Base-by-base conservation (phyloP, 1,139 yeast genomes). In the Tardiomyces depauwii region DNA sequence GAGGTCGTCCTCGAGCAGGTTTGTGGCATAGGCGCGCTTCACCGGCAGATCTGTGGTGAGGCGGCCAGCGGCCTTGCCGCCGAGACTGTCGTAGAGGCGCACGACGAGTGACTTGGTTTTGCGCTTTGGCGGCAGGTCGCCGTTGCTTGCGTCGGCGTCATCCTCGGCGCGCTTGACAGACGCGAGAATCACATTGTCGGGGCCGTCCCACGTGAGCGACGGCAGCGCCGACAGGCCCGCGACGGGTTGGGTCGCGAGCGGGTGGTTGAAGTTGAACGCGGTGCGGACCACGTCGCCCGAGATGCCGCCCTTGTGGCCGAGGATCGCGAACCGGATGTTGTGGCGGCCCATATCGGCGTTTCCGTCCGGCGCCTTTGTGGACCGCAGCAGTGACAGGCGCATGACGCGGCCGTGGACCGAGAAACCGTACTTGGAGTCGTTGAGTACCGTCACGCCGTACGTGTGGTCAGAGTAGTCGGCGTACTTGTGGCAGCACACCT, bases 261-360 rank as follows among this genome's bases (percentile, higher is more conserved):
- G 78, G 62, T 80, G 82, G 66, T 91, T 91, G 69, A 87, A 86
- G 59, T 83, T 81, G 66, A 82, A 77, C 0, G 86, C 96, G 42
- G 82, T 74, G 52, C 76, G 76, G n/a, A 89, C 91, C 1, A 88
- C 80, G 41, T 77, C 76, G 1, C 73, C 61, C 21, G 76, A 72
- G 47, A 91, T 67, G 0, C 75, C 64, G 3, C 95, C 95, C 16
- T 60, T 56, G 62, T 91, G 97, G 2, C 97, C 96, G 49, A 77
- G 74, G 44, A 91, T 66, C 0, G 95, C 95, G 64, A 88, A 91
- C 54, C 80, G 80, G 67, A 91, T 84, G 48, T 71, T 71, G 62
- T 91, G 97, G 33, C 71, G 65, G 9, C 96, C 97, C 87, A 91
- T 87, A 63, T 91, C 97, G 3, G 97, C 96, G 58, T 77, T 73